These are phyloP conservation scores for Periglandula ipomoeae DNA, from an alignment of 2,329 filamentous ascomycete species.

Conservation along the genomic window DNA sequence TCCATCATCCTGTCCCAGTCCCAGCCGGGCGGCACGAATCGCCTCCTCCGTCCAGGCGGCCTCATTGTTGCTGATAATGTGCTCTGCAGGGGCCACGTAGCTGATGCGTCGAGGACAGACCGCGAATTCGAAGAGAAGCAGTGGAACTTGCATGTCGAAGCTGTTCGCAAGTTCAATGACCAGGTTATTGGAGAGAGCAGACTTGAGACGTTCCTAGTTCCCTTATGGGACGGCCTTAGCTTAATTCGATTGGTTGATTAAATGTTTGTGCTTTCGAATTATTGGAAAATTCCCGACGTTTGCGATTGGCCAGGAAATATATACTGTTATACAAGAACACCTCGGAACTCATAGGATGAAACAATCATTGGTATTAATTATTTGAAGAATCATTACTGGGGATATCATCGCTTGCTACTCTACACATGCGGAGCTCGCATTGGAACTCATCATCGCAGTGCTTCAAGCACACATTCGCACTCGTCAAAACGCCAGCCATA, in stretches of 20 bases:
- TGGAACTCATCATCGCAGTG: too few species aligned
- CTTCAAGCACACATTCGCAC: neutral
- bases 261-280: neutral
- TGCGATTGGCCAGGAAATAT: too few species aligned
- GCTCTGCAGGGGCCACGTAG: conserved; percentile 39
- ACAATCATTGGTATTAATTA: neutral
- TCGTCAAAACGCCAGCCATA: neutral
- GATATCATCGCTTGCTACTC: neutral
- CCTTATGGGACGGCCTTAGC: conserved; percentile 34
- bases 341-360: neutral
- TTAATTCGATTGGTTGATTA: conserved; percentile 30
- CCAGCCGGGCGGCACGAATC: conserved; percentile 22
- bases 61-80: conserved; percentile 47
- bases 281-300: too few species aligned
- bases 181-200: conserved; percentile 21
- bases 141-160: conserved; percentile 14
- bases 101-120: conserved; percentile 17
- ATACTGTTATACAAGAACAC: too few species aligned
- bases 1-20: conserved; percentile 35
- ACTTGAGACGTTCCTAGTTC: conserved; percentile 31
- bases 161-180: conserved; percentile 27
- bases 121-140: conserved; percentile 4
- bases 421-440: neutral
- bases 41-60: conserved; percentile 38
- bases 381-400: neutral